These are phyloP conservation scores for Aphanomyces stellatus DNA, from an alignment of 352 stramenopile species.

Conservation along the genomic window DNA sequence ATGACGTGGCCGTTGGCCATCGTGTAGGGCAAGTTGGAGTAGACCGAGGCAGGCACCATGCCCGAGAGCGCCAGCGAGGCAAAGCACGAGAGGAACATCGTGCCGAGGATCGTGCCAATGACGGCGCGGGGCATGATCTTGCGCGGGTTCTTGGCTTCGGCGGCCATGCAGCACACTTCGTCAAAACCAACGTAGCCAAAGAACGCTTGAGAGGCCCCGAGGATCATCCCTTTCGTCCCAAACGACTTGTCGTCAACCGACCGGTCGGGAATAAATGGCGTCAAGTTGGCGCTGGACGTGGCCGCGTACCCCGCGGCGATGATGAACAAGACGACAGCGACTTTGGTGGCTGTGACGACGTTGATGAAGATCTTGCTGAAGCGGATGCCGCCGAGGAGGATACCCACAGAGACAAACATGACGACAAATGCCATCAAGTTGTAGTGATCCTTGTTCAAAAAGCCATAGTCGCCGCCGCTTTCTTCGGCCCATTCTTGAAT, in stretches of 20 bases:
- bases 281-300: constrained; percentile 75
- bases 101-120: constrained; percentile 45
- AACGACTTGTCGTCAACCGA: background rate
- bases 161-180: constrained; percentile 63
- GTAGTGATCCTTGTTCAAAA: constrained; percentile 50
- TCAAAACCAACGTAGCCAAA: constrained; percentile 83
- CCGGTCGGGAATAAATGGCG: constrained; percentile 62
- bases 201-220: constrained; percentile 56
- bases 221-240: constrained; percentile 36
- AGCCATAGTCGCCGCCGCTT: constrained; percentile 41
- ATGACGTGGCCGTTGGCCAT: background rate
- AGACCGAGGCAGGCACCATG: constrained; percentile 36
- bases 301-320: constrained; percentile 77
- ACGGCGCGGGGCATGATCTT: constrained; percentile 49
- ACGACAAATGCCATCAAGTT: constrained; percentile 61
- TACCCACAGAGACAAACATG: constrained; percentile 49
- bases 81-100: constrained; percentile 23
- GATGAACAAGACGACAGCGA: constrained; percentile 87
- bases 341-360: constrained; percentile 75
- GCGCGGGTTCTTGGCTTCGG: constrained; percentile 32
- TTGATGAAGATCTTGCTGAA: constrained; percentile 87
- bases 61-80: constrained; percentile 63
- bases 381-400: constrained; percentile 76
- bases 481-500: constrained; percentile 46
- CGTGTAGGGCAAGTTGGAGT: constrained; percentile 7